Conservation (phyloP, 2,329 filamentous ascomycete genomes). For the Alternaria consortialis region DNA sequence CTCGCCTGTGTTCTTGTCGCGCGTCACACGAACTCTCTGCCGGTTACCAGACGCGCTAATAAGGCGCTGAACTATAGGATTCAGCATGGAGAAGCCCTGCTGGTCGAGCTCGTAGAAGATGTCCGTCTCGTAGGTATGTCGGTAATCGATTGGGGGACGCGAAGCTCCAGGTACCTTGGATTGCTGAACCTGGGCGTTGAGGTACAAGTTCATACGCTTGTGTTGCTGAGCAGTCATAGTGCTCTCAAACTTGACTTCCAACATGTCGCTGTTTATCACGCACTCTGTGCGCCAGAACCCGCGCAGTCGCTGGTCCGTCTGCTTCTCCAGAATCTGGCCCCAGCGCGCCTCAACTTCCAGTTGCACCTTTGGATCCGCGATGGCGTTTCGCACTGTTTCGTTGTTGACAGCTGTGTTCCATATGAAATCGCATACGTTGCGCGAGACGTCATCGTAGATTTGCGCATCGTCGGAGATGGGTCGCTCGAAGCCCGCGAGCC, state of each 20-base stretch:
- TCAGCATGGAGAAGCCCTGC: slow-evolving; percentile 60
- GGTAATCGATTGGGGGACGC: slow-evolving; percentile 76
- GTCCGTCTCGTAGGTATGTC: slow-evolving; percentile 83
- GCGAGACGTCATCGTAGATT: slow-evolving; percentile 74
- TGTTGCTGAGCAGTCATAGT: slow-evolving; percentile 96
- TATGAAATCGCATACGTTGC: slow-evolving; percentile 80
- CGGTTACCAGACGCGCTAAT: slow-evolving; percentile 44
- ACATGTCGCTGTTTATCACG: slow-evolving; percentile 33
- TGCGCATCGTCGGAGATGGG: slow-evolving; percentile 75
- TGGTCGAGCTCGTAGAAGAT: slow-evolving; percentile 69
- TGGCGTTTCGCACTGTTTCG: slow-evolving; percentile 63
- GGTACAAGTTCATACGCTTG: slow-evolving; percentile 80
- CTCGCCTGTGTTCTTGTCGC: slow-evolving; percentile 74
- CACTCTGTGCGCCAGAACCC: slow-evolving; percentile 72
- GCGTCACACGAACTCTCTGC: slow-evolving; percentile 65
- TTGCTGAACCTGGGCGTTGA: slow-evolving; percentile 74
- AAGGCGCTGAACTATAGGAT: slow-evolving; percentile 68
- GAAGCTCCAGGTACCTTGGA: slow-evolving; percentile 51
- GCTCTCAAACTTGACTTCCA: slow-evolving; percentile 72
- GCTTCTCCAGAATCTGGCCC: slow-evolving; percentile 77
- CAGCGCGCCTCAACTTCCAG: slow-evolving; percentile 96
- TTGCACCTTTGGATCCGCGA: slow-evolving; percentile 68
- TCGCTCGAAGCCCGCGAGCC: slow-evolving; percentile 56
- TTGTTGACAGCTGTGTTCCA: slow-evolving; percentile 75
- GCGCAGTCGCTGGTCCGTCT: slow-evolving; percentile 72